These are phyloP conservation scores for Achaetomiella virescens DNA, from an alignment of 495 filamentous ascomycete species.

Conservation along the genomic window DNA sequence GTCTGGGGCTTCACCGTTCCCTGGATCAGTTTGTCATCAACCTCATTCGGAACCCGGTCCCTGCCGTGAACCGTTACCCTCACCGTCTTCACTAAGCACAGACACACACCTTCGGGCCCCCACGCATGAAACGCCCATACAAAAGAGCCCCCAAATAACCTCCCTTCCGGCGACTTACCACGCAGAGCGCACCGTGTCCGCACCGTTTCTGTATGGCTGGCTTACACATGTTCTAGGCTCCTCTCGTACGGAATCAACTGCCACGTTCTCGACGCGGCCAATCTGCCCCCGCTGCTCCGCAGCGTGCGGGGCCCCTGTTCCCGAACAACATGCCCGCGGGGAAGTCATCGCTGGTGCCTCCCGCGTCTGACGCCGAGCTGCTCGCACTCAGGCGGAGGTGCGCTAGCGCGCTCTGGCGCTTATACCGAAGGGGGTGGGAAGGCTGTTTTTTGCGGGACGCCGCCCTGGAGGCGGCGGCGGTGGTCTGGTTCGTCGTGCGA, in stretches of 20 bases:
- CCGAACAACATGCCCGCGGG: slow-evolving; percentile 64
- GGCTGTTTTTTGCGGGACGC: slow-evolving; percentile 41
- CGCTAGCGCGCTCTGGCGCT: slow-evolving; percentile 47
- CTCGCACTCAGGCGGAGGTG: slow-evolving; percentile 45
- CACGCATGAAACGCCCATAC: slow-evolving; percentile 21
- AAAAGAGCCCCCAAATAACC: slow-evolving; percentile 5
- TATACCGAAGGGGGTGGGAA: slow-evolving; percentile 44
- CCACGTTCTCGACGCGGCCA: slow-evolving; percentile 57
- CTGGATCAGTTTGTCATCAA: slow-evolving; percentile 3
- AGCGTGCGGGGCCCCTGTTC: slow-evolving; percentile 67
- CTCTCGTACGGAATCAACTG: slow-evolving; percentile 63
- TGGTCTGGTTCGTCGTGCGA: slow-evolving; percentile 1
- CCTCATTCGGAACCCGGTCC: background rate
- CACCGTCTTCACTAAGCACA: background rate
- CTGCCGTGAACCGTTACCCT: background rate
- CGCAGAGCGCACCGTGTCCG: background rate
- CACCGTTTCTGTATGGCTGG: background rate
- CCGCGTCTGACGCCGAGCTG: slow-evolving; percentile 42
- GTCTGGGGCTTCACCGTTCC: background rate
- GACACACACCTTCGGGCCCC: slow-evolving; percentile 15
- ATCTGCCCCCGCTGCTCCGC: slow-evolving; percentile 68
- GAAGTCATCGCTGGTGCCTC: slow-evolving; percentile 39
- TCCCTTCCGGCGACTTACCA: slow-evolving; percentile 3
- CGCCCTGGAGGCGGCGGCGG: slow-evolving; percentile 15
- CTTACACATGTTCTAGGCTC: slow-evolving; percentile 39